A percentile compares a stretch with the other conserved stretches of the same genome.
Evolutionary conservation across 2,329 filamentous ascomycete species (phyloP).

Genomic region (Cladophialophora bantiana): DNA sequence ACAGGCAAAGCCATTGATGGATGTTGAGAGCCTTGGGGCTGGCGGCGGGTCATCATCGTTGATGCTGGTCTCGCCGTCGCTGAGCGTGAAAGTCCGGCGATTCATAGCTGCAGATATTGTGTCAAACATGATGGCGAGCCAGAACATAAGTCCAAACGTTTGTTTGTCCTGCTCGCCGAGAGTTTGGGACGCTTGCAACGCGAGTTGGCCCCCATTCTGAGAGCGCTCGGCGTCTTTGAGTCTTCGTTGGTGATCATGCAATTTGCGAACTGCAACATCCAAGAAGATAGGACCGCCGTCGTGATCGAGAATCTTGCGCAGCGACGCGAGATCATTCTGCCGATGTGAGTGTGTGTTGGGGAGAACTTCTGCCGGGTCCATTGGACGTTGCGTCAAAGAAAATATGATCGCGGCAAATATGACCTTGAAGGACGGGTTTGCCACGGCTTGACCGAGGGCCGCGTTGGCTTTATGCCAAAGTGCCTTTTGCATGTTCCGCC

Average conservation of each 20-base stretch:
- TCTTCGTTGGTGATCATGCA: conserved; percentile 25
- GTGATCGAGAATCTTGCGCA: conserved; percentile 23
- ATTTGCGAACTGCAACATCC: conserved; percentile 27
- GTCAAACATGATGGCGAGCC: conserved; percentile 67
- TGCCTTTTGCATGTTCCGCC: conserved; percentile 47
- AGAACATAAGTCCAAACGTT: conserved; percentile 63
- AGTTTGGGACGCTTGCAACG: background rate
- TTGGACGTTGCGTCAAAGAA: conserved; percentile 53
- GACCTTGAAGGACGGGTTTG: conserved; percentile 53
- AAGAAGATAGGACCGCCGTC: conserved; percentile 20
- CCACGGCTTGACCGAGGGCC: conserved; percentile 48
- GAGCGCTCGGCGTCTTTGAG: conserved; percentile 14
- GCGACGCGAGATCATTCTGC: conserved; percentile 16
- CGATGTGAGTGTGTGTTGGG: background rate
- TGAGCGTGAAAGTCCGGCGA: conserved; percentile 54
- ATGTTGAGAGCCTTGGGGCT: conserved; percentile 16
- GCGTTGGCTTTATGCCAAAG: conserved; percentile 53
- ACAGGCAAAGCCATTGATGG: background rate
- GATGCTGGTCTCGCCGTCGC: conserved; percentile 56
- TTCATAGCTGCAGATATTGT: conserved; percentile 64
- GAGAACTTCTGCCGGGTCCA: conserved; percentile 35
- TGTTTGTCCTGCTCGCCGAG: conserved; percentile 46
- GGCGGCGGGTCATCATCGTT: conserved; percentile 21
- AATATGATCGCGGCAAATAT: conserved; percentile 56
- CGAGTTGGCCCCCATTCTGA: background rate